A percentile compares a stretch with the other conserved stretches of the same genome.
phyloP scores from a whole-genome alignment of 345 rosid genomes.

The Eucalyptus virginea region DNA sequence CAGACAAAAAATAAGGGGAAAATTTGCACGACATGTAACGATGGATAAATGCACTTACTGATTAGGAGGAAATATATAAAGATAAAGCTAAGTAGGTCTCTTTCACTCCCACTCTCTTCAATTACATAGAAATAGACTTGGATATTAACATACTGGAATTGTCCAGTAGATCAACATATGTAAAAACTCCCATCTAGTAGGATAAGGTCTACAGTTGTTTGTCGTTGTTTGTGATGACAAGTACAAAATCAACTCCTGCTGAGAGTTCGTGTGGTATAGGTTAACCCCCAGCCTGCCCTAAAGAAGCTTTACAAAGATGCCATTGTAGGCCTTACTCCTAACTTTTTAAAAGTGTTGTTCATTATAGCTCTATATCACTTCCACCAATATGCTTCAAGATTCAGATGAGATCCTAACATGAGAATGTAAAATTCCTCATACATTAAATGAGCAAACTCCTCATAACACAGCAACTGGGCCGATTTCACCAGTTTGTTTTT shows the following conservation, averaged over 20 bases:
- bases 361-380: background rate
- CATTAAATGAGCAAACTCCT: background rate
- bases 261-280: background rate
- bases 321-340: background rate
- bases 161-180: background rate
- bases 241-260: background rate
- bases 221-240: background rate
- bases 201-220: background rate
- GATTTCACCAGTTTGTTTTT: background rate
- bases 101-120: background rate
- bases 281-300: background rate
- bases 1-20: background rate
- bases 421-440: background rate
- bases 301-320: background rate
- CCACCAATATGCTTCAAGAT: background rate
- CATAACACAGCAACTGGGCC: background rate
- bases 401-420: background rate
- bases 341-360: background rate
- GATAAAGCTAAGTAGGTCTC: background rate
- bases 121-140: background rate
- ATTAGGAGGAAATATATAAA: background rate
- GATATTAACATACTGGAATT: background rate
- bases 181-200: background rate
- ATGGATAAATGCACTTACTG: background rate
- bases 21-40: background rate